Evolutionary conservation across 139 green algal species (phyloP), one percentile per base, ranked within the genome.

Genomic region (Chlamydomonas urium): DNA sequence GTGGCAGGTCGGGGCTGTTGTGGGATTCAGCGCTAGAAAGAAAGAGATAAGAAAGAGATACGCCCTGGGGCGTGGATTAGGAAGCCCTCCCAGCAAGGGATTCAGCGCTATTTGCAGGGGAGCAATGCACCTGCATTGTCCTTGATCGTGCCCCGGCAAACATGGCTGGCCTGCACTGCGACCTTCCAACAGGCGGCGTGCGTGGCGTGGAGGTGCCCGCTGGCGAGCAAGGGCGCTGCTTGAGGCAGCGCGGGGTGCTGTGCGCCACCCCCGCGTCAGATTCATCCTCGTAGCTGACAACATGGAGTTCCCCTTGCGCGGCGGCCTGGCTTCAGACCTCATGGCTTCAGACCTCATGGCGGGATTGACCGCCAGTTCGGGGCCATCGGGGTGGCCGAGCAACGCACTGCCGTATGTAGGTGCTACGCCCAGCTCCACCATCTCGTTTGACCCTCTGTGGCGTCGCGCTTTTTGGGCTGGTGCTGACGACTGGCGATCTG

Each of bases 341-440:
- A 14, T 58, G 31, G 74, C 66, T 24, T 38, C 61, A 2, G 82
- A 85, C 36, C 68, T 88, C 3, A 70, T 75, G 62, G 42, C 71
- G 26, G 79, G 72, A 2, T 33, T 81, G 33, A 62, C 31, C n/a
- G 21, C 38, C 24, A 38, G 76, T 47, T 32, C 63, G 3, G 79
- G 79, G 2, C 35, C 67, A 19, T 66, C 59, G 8, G 79, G 76
- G 26, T 88, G 83, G 83, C 83, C 79, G 0, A 47, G 29, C 34
- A 85, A 85, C 69, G 79, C 68, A 1, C 69, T 88, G 53, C 71
- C 85, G 65, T 86, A 89, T 48, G 57, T 86, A 14, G 83, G 66
- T 14, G 83, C 32, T 0, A 74, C 59, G 29, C 29, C 72, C 14
- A 57, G 47, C 23, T 76, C 61, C 34, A 80, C 77, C 10, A 48